Percentiles rank a stretch among this genome's conserved stretches.
phyloP scores from a whole-genome alignment of 768 basidiomycete species.

The Termitomyces sp. region DNA sequence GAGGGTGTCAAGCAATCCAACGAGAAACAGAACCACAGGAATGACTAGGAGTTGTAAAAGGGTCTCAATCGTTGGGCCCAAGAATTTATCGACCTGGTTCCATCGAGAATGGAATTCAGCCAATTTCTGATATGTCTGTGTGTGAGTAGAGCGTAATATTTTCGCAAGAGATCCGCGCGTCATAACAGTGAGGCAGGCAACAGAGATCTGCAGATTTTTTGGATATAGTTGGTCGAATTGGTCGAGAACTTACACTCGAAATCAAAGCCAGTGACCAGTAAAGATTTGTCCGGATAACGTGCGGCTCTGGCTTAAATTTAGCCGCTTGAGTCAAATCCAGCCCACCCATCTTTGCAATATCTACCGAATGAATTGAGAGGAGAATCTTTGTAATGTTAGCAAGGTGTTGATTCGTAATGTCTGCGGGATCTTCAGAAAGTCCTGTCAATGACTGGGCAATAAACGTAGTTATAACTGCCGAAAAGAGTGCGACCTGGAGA shows the following conservation, averaged over 20 bases:
- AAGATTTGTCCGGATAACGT: conserved; percentile 12
- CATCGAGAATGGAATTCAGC: conserved; percentile 11
- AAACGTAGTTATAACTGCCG: conserved; percentile 15
- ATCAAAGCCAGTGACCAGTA: conserved; percentile 15
- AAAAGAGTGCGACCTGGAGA: conserved; percentile 15
- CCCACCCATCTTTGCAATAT: background rate
- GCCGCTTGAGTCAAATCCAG: background rate
- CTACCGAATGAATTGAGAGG: background rate
- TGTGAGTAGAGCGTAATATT: background rate
- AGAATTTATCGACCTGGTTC: conserved; percentile 4
- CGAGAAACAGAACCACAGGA: conserved; percentile 11
- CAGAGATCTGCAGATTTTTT: conserved; percentile 6
- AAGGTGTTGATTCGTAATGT: conserved; percentile 13
- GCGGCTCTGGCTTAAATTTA: conserved; percentile 6
- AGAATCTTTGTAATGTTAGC: conserved; percentile 14
- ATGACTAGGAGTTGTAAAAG: conserved; percentile 8
- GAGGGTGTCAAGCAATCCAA: conserved; percentile 12
- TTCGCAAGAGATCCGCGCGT: conserved; percentile 8
- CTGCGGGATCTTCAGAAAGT: conserved; percentile 4
- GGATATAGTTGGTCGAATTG: background rate
- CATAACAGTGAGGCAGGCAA: conserved; percentile 14
- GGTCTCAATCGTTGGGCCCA: conserved; percentile 10
- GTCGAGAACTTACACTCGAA: conserved; percentile 7
- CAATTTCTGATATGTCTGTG: background rate
- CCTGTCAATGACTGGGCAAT: conserved; percentile 9